Conservation (phyloP, 768 basidiomycete genomes). For the Aureoboletus auriporus region DNA sequence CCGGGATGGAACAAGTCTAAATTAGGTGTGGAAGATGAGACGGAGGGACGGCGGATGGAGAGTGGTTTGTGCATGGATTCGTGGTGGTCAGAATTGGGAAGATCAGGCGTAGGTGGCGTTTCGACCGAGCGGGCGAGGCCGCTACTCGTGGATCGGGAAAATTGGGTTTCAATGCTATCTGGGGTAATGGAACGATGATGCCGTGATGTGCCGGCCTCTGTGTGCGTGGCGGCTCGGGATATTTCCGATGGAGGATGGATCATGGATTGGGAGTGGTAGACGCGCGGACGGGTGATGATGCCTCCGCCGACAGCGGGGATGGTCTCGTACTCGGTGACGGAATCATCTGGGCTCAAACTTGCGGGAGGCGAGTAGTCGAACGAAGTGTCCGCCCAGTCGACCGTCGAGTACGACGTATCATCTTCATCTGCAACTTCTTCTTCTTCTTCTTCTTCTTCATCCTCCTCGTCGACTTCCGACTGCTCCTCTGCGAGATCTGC, state of each 20-base stretch:
- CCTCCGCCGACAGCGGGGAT: slow-evolving; percentile 93
- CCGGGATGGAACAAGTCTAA: slow-evolving; percentile 32
- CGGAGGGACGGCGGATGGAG: slow-evolving; percentile 31
- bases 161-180: slow-evolving; percentile 48
- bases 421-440: slow-evolving; percentile 30
- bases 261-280: slow-evolving; percentile 81
- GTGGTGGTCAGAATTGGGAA: slow-evolving; percentile 13
- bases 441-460: slow-evolving; percentile 20
- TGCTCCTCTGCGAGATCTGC: slow-evolving; percentile 77
- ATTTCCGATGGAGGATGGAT: slow-evolving; percentile 45
- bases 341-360: slow-evolving; percentile 42
- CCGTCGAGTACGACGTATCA: slow-evolving; percentile 51
- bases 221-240: slow-evolving; percentile 33
- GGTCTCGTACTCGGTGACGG: slow-evolving; percentile 71
- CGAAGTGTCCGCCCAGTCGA: slow-evolving; percentile 66
- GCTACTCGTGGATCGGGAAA: slow-evolving; percentile 46
- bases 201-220: slow-evolving; percentile 45
- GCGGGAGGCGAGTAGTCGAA: slow-evolving; percentile 43
- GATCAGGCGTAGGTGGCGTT: slow-evolving; percentile 41
- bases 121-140: slow-evolving; percentile 41
- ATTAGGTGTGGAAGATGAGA: slow-evolving; percentile 26
- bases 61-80: slow-evolving; percentile 16
- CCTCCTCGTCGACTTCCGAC: slow-evolving; percentile 35
- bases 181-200: slow-evolving; percentile 33
- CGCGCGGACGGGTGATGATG: slow-evolving; percentile 76